These are phyloP conservation scores for Vicia faba DNA, from an alignment of 306 rosid genomes.

Conservation along the genomic window DNA sequence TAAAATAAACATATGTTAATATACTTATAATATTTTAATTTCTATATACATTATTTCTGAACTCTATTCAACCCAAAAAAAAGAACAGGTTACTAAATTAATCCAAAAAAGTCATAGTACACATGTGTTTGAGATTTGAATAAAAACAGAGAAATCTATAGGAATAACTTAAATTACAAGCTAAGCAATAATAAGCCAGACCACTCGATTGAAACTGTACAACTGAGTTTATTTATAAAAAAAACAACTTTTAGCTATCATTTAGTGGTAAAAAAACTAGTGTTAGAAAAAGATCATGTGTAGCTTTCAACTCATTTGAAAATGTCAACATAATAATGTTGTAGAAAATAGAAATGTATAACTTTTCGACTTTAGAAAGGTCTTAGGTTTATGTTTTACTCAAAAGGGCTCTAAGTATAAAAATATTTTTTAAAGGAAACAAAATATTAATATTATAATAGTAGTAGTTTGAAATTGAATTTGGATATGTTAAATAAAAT, in stretches of 20 bases:
- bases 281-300: background rate
- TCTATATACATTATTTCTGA: background rate
- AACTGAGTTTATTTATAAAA: background rate
- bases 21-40: background rate
- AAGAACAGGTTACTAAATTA: background rate
- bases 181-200: no score
- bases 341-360: slow-evolving; percentile 6
- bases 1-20: background rate
- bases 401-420: no score
- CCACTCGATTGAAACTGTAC: background rate
- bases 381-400: no score
- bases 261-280: background rate
- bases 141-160: background rate
- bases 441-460: no score
- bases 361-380: background rate
- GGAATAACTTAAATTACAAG: background rate
- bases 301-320: background rate
- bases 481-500: no score
- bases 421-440: no score
- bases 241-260: background rate
- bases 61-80: background rate
- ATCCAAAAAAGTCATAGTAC: background rate
- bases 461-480: no score
- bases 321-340: slow-evolving; percentile 14
- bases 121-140: background rate